A percentile compares a stretch with the other conserved stretches of the same genome.
Evolutionary conservation across 345 rosid species (phyloP).

Genomic region (Lenwebbia sp.): DNA sequence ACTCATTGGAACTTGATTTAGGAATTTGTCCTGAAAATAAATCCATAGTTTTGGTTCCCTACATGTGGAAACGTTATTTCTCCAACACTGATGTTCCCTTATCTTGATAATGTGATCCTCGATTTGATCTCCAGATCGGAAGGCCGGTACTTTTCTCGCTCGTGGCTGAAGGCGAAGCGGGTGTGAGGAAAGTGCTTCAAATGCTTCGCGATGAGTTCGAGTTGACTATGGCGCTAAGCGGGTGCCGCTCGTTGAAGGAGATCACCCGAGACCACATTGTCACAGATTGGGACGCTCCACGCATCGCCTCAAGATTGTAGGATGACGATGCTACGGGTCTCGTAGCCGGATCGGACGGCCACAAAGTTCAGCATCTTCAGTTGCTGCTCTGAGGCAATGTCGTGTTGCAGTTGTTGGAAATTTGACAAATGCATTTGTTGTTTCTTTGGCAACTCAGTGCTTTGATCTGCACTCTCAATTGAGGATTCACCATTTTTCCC

Average conservation of each 20-base stretch:
- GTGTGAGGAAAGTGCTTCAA: slow-evolving; percentile 50
- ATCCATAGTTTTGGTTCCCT: background rate
- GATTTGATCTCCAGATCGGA: slow-evolving; percentile 40
- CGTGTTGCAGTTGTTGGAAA: background rate
- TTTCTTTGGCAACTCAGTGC: background rate
- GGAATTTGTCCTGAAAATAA: background rate
- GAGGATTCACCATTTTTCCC: background rate
- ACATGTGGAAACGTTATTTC: background rate
- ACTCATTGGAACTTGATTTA: background rate
- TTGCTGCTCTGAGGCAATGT: background rate
- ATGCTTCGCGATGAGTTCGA: slow-evolving; percentile 78
- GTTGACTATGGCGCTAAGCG: slow-evolving; percentile 77
- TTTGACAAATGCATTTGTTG: background rate
- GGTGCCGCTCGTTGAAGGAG: slow-evolving; percentile 71
- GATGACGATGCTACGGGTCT: background rate
- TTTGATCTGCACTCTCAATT: background rate
- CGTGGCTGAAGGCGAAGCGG: slow-evolving; percentile 69
- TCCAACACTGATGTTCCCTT: background rate
- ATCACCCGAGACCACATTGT: slow-evolving; percentile 60
- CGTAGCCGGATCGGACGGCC: background rate
- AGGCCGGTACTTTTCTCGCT: slow-evolving; percentile 74
- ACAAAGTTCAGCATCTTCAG: background rate
- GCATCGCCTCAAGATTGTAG: slow-evolving; percentile 22
- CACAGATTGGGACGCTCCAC: slow-evolving; percentile 62
- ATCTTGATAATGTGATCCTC: background rate